phyloP scores from a whole-genome alignment of 1,284 basidiomycete genomes.

The Trichosporon coremiiforme region DNA sequence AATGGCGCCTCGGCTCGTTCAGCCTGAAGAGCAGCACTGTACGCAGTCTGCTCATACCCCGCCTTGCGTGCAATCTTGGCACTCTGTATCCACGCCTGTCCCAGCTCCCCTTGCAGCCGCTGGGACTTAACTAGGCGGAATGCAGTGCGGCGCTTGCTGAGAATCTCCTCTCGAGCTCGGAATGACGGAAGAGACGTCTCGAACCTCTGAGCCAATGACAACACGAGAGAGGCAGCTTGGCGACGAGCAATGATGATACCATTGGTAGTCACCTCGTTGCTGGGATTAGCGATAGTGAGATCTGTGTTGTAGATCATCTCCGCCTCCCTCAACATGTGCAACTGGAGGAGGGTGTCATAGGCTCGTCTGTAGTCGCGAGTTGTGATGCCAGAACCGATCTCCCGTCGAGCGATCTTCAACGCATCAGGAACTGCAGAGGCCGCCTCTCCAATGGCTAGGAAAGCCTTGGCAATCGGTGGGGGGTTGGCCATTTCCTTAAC shows the following conservation, averaged over 20 bases:
- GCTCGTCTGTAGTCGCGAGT: conserved; percentile 80
- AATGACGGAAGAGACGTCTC: conserved; percentile 78
- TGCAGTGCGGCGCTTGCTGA: conserved; percentile 86
- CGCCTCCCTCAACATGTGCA: conserved; percentile 88
- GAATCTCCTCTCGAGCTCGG: conserved; percentile 83
- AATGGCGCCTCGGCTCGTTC: conserved; percentile 73
- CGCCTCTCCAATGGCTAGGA: conserved; percentile 67
- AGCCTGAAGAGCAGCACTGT: conserved; percentile 92
- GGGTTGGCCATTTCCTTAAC: conserved; percentile 64
- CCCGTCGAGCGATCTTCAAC: conserved; percentile 69
- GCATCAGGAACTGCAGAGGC: conserved; percentile 59
- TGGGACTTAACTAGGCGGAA: conserved; percentile 60
- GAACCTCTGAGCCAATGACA: conserved; percentile 45
- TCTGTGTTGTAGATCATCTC: conserved; percentile 69
- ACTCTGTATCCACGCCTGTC: conserved; percentile 85
- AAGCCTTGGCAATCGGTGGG: conserved; percentile 76
- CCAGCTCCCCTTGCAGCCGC: conserved; percentile 64
- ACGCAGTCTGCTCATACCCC: conserved; percentile 93
- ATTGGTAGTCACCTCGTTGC: conserved; percentile 20
- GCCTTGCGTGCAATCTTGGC: conserved; percentile 95
- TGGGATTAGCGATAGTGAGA: conserved; percentile 11
- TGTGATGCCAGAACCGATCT: conserved; percentile 77
- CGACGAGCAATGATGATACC: conserved; percentile 19
- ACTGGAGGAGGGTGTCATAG: conserved; percentile 82
- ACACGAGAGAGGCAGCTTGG: conserved; percentile 35